phyloP scores from a whole-genome alignment of 805 yeast genomes.

The Zygoascus flipseniorum region DNA sequence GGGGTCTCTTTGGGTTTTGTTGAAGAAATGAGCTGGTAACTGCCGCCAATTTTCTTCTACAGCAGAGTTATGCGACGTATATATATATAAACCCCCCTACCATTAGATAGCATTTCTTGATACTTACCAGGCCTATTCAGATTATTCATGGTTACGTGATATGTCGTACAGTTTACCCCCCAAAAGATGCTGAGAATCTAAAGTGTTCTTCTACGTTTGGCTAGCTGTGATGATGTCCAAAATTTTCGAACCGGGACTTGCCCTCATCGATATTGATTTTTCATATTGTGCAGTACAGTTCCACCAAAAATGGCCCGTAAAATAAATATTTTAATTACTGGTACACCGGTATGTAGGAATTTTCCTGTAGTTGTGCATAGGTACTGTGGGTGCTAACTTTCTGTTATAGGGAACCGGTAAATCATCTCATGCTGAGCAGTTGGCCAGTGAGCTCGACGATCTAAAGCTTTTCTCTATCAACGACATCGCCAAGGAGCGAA shows the following conservation, averaged over 20 bases:
- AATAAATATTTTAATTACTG: constrained; percentile 81
- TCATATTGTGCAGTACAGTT: neutral
- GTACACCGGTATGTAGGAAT: constrained; percentile 63
- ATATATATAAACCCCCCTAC: too few species aligned
- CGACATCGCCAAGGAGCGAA: constrained; percentile 69
- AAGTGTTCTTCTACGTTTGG: neutral
- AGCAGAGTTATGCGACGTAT: too few species aligned
- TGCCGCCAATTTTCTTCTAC: too few species aligned
- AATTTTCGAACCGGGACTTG: neutral
- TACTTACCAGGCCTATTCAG: constrained; percentile 10
- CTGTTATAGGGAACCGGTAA: constrained; percentile 59
- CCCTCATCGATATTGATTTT: neutral
- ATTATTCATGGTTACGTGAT: neutral
- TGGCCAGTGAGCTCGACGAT: constrained; percentile 44
- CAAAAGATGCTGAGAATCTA: neutral
- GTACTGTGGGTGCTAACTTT: neutral
- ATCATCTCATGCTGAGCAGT: constrained; percentile 60
- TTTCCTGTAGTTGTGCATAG: neutral
- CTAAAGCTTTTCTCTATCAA: constrained; percentile 57
- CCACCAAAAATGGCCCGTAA: constrained; percentile 10
- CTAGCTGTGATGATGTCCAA: neutral
- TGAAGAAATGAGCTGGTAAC: too few species aligned
- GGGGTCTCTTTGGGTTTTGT: too few species aligned
- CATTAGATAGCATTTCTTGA: too few species aligned
- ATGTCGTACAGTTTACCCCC: neutral